phyloP scores from a whole-genome alignment of 2,329 filamentous ascomycete species.

The Paraphaeosphaeria sporulosa region DNA sequence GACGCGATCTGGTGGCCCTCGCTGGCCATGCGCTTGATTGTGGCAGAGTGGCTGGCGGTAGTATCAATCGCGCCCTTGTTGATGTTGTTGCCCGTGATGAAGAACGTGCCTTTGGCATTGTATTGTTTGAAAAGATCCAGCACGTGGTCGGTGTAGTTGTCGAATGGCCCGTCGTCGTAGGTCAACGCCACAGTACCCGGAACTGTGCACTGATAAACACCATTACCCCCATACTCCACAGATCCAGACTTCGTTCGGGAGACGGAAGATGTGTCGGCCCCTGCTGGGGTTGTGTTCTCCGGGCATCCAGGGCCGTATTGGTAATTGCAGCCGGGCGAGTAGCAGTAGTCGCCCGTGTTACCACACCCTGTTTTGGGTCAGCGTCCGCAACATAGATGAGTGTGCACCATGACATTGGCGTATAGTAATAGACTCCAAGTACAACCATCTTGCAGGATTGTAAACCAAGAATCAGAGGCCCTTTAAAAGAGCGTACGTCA shows the following conservation, averaged over 20 bases:
- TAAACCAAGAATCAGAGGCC: background rate
- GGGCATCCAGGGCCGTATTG: constrained; percentile 68
- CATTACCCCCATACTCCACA: constrained; percentile 63
- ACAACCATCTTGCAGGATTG: background rate
- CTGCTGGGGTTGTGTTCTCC: constrained; percentile 63
- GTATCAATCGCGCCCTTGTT: constrained; percentile 65
- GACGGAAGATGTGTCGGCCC: constrained; percentile 63
- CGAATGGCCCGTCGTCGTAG: constrained; percentile 70
- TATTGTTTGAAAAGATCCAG: constrained; percentile 68
- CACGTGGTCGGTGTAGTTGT: constrained; percentile 66
- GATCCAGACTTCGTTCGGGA: constrained; percentile 62
- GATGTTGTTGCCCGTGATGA: constrained; percentile 67
- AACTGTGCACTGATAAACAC: constrained; percentile 62
- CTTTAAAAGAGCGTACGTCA: background rate
- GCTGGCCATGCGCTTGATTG: constrained; percentile 63
- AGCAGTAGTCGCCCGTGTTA: constrained; percentile 63
- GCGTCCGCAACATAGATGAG: background rate
- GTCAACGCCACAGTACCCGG: constrained; percentile 70
- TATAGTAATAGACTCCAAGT: background rate
- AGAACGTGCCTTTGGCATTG: constrained; percentile 72
- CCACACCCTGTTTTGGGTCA: constrained; percentile 57
- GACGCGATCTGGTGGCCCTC: constrained; percentile 69
- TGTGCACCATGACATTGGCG: background rate
- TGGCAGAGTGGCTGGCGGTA: constrained; percentile 54
- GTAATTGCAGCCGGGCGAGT: constrained; percentile 68